Evolutionary conservation across 352 stramenopile species (phyloP), one percentile per base, ranked within the genome.

Genomic region (Thalassiosira mediterranea): DNA sequence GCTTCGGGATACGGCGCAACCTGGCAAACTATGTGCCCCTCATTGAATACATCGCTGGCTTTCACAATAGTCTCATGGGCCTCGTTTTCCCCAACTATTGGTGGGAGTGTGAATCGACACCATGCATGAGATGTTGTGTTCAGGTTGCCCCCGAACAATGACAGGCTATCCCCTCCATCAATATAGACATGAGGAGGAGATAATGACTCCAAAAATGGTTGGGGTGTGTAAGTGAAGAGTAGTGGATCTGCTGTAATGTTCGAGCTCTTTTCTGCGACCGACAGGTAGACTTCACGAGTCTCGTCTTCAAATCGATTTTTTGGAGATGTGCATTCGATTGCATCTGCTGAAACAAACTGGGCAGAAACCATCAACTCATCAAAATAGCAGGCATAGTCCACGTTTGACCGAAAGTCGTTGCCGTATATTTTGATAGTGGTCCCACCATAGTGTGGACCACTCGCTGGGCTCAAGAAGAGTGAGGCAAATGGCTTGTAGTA

Each of bases 361-460:
- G 19, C 78, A 66, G 37, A 3, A 23, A 67, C 47, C 38, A 81
- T 54, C 25, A 81, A 52, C 19, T 86, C 76, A 2, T 93, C 95
- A 90, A 98, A 97, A 29, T 81, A 80, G 70, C 95, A 97, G 4
- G 74, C 65, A 34, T 96, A 73, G 1, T 48, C n/a, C 0, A 74
- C 72, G 10, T 84, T 83, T 7, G 79, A 81, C 25, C 62, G 83
- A 61, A 97, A 97, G 56, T 96, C 83, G 61, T 88, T 89, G 7
- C 95, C 95, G 19, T 92, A 86, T 2, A 98, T 72, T 25, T 82
- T 96, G 10, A 97, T 91, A 1, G 78, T 62, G 0, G 94, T 97
- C 25, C 88, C 93, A 31, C 94, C 94, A 17, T 71, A 83, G 54
- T 90, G 74, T 21, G 94, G 91, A 0, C 95, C 95, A 31, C 90